Base-by-base conservation (phyloP, 352 stramenopile genomes). In the Salisapilia sapeloensis region DNA sequence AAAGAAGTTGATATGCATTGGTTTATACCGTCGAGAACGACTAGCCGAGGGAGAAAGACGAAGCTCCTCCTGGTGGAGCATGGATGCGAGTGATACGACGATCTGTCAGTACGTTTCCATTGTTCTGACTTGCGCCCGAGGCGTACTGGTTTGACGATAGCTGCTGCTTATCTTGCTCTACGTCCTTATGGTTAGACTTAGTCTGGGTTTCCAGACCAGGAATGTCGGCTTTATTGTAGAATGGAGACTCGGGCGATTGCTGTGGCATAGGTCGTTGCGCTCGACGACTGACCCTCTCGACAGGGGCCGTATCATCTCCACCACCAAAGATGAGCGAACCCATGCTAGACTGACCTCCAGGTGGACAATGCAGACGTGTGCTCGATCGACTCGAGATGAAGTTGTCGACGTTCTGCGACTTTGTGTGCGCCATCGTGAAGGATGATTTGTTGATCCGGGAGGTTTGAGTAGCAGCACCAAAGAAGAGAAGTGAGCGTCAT, bases 101-200 rank as follows among this genome's bases (percentile, higher is more conserved):
- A 27, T 91, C 80, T 14, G 80, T 95, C 38, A 93, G 51, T 49
- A 92, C 76, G 38, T 93, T 95, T 24, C 83, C 83, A 9, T 52
- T 53, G 48, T 95, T 95, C 48, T 92, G 76, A 50, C 84, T 93
- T 26, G 60, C 48, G 9, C 78, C 78, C 6, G 32, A 63, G 6
- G 81, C 76, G 36, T 83, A 94, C 14, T 72, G 57, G 53, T 94
- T 94, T 8, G 76, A 91, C 14, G 76, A 93, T 18, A 51, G 32
- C 23, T 62, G 47, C 18, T 59, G 45, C 21, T 48, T 41, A 1
- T 42, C 35, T 14, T 45, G 40, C 15, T 53, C 34, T n/a, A 43
- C n/a, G n/a, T n/a, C n/a, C n/a, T n/a, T n/a, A n/a, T n/a, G n/a
- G n/a, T n/a, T n/a, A n/a, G n/a, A n/a, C n/a, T n/a, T n/a, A n/a